Evolutionary conservation across 306 rosid genomes (phyloP).

Genomic region (Pyrus communis): DNA sequence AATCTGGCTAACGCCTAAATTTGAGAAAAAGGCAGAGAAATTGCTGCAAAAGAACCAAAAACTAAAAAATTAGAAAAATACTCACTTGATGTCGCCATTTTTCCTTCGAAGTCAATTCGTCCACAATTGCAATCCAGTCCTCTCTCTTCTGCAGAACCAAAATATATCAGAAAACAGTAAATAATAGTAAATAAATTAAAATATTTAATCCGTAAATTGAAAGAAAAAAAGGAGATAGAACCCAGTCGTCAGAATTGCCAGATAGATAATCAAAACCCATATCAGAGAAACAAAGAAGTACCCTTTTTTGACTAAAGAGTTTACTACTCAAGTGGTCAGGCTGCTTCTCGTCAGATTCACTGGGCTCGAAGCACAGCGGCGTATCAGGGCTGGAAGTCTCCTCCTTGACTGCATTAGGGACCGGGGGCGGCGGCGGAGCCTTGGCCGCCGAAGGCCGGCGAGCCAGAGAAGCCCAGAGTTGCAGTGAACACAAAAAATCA

Average conservation of each 20-base stretch:
- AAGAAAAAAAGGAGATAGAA: background rate
- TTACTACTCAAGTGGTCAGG: slow-evolving; percentile 13
- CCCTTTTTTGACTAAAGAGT: slow-evolving; percentile 29
- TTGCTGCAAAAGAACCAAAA: background rate
- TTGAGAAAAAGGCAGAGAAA: background rate
- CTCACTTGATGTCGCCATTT: slow-evolving; percentile 29
- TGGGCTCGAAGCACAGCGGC: slow-evolving; percentile 40
- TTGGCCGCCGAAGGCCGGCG: background rate
- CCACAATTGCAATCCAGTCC: slow-evolving; percentile 19
- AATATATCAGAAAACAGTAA: background rate
- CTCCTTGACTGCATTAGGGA: slow-evolving; percentile 2
- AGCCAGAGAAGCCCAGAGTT: background rate
- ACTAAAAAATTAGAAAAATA: background rate
- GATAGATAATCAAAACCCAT: background rate
- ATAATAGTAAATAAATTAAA: background rate
- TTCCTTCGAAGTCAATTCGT: slow-evolving; percentile 18
- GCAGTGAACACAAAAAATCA: background rate
- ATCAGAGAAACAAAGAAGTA: background rate
- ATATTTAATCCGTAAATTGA: background rate
- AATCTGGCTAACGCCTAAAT: background rate
- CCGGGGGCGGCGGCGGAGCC: background rate
- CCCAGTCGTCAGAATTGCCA: background rate
- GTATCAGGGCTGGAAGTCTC: slow-evolving; percentile 41
- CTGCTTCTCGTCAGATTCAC: slow-evolving; percentile 50
- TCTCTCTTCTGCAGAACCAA: slow-evolving; percentile 29